Evolutionary conservation across 768 basidiomycete species (phyloP), one percentile per base, ranked within the genome.

Genomic region (Leccinum sublutescens): DNA sequence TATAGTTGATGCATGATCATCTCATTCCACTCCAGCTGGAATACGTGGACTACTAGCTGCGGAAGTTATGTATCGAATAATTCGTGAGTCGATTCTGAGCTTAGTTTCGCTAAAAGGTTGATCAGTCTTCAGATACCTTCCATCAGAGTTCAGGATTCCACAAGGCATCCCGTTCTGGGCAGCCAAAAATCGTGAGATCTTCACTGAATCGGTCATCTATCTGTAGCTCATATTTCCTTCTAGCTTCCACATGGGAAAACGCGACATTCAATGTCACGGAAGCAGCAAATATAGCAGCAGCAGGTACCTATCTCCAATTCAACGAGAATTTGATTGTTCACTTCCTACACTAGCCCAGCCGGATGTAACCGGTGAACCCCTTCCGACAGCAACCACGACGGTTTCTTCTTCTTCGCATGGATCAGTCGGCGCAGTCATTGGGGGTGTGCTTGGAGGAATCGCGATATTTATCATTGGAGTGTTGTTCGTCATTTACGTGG

Each of bases 151-250:
- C 33, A 43, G 11, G 2, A 6, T 64, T 17, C 54, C 70, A 5
- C 38, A 58, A 31, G 47, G 62, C 8, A 66, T 72, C 49, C 71
- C 71, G 1, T 68, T 45, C 52, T 72, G 64, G 62, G 64, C 71
- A 4, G 29, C 59, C 11, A 62, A 52, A 38, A 63, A 73, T 23
- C 70, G 71, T 72, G 43, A 34, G 65, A 45, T 31, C 52, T 43
- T 52, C 19, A 47, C 14, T 1, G 23, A 45, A 2, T 9, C 12
- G 5, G 10, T 21, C 8, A 21, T 40, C 1, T 40, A 4, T 17
- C 6, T 40, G 14, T 47, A n/a, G 31, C 54, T 66, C 48, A 64
- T 15, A 10, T 2, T 36, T 52, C 55, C 15, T 50, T 12, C 27
- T 50, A 72, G 71, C 71, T 38, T 29, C 36, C 8, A 56, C 21